Evolutionary conservation across 2,329 filamentous ascomycete genomes (phyloP).

Genomic region (Bipolaris gigantea): DNA sequence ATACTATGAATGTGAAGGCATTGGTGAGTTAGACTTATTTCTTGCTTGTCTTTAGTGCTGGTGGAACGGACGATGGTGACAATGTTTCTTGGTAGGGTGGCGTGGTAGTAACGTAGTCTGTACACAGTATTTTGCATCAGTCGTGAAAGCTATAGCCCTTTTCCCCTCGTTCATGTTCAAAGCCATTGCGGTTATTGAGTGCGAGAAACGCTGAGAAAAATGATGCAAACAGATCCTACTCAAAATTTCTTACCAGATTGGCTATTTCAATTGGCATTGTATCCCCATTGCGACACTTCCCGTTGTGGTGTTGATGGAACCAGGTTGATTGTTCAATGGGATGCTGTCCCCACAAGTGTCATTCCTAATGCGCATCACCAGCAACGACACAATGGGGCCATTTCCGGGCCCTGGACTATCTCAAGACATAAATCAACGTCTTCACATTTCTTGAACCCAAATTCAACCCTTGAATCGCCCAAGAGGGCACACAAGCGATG

Average conservation of each 20-base stretch:
- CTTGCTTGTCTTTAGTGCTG: not conserved
- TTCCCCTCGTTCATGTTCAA: not conserved
- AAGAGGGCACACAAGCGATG: not conserved
- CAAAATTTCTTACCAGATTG: not conserved
- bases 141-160: not conserved
- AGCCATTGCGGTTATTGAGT: not conserved
- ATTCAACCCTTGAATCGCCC: not conserved
- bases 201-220: not conserved
- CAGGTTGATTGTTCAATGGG: not conserved
- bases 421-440: not conserved
- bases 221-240: not conserved
- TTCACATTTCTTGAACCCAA: not conserved
- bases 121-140: not conserved
- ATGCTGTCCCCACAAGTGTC: not conserved
- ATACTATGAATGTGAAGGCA: not conserved
- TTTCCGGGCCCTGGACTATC: too few relatives aligned
- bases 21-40: not conserved
- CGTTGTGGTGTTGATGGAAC: not conserved
- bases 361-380: not conserved
- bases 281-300: not conserved
- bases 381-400: not conserved
- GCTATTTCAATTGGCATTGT: not conserved
- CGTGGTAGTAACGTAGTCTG: not conserved
- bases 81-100: too few relatives aligned
- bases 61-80: too few relatives aligned